Evolutionary conservation across 805 yeast genomes (phyloP).

Genomic region (Tetrapisispora iriomotensis): DNA sequence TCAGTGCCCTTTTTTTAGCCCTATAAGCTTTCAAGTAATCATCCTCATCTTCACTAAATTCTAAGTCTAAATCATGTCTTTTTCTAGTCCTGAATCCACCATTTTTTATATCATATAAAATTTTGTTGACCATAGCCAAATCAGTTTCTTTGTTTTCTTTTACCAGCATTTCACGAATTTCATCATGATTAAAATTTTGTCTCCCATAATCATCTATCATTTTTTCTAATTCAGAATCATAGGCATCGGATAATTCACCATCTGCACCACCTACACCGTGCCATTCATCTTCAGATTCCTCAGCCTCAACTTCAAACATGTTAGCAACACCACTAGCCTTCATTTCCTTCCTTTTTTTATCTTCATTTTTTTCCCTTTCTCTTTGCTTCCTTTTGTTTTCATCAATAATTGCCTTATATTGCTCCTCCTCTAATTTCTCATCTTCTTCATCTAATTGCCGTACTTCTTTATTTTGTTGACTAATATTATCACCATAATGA

Average conservation of each 20-base stretch:
- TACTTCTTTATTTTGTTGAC: neutral
- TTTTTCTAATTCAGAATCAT: conserved; percentile 65
- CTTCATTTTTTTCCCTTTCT: conserved; percentile 15
- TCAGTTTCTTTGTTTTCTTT: conserved; percentile 55
- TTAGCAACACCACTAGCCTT: conserved; percentile 48
- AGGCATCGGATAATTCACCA: conserved; percentile 40
- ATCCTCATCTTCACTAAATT: conserved; percentile 69
- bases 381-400: conserved; percentile 17
- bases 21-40: conserved; percentile 33
- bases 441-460: conserved; percentile 2
- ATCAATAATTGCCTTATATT: conserved; percentile 13
- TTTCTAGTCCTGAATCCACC: conserved; percentile 59
- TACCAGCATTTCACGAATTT: conserved; percentile 46
- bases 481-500: conserved; percentile 21
- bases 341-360: conserved; percentile 38
- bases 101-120: conserved; percentile 60
- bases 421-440: conserved; percentile 13
- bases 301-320: conserved; percentile 74
- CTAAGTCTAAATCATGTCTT: conserved; percentile 46
- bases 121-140: conserved; percentile 51
- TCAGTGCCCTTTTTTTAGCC: conserved; percentile 38
- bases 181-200: conserved; percentile 46
- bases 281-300: conserved; percentile 86
- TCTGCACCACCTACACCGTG: conserved; percentile 70
- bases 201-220: conserved; percentile 66